phyloP scores from a whole-genome alignment of 805 yeast species.

The Wickerhamiella azymoides region DNA sequence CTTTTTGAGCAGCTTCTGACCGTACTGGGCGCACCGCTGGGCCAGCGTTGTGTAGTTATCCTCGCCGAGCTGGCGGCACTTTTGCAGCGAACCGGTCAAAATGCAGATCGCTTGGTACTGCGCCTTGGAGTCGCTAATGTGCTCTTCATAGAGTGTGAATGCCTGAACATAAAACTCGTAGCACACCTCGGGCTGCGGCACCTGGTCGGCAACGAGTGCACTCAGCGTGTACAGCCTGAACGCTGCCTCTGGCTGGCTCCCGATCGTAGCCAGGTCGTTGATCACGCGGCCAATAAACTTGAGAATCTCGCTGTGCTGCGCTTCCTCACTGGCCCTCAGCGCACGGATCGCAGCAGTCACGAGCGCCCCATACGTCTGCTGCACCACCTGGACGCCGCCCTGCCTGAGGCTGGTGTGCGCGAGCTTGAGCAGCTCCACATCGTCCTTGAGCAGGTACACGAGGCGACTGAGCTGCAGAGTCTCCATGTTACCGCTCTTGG shows the following conservation, averaged over 20 bases:
- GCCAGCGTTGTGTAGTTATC: constrained; percentile 74
- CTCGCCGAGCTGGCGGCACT: constrained; percentile 36
- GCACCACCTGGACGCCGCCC: constrained; percentile 39
- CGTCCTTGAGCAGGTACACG: constrained; percentile 44
- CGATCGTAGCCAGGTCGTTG: constrained; percentile 38
- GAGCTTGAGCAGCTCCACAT: constrained; percentile 33
- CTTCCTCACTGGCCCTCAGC: constrained; percentile 7
- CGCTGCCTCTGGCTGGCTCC: constrained; percentile 24
- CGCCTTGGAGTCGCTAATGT: constrained; percentile 37
- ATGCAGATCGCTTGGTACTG: constrained; percentile 41
- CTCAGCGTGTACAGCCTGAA: constrained; percentile 40
- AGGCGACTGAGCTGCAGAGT: constrained; percentile 41
- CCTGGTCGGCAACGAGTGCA: constrained; percentile 70
- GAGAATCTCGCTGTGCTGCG: constrained; percentile 36
- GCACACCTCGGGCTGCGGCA: constrained; percentile 52
- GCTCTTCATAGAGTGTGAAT: constrained; percentile 67
- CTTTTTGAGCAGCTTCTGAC: constrained; percentile 76
- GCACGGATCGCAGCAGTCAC: constrained; percentile 47
- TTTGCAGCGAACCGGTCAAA: constrained; percentile 38
- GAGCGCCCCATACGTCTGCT: constrained; percentile 64
- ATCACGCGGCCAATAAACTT: constrained; percentile 58
- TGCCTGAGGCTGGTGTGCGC: constrained; percentile 38
- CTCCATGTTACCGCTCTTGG: constrained; percentile 28
- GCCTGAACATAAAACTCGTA: constrained; percentile 85
- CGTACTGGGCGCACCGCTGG: constrained; percentile 73